Evolutionary conservation across 768 basidiomycete genomes (phyloP).

Genomic region (Russula olivacea): DNA sequence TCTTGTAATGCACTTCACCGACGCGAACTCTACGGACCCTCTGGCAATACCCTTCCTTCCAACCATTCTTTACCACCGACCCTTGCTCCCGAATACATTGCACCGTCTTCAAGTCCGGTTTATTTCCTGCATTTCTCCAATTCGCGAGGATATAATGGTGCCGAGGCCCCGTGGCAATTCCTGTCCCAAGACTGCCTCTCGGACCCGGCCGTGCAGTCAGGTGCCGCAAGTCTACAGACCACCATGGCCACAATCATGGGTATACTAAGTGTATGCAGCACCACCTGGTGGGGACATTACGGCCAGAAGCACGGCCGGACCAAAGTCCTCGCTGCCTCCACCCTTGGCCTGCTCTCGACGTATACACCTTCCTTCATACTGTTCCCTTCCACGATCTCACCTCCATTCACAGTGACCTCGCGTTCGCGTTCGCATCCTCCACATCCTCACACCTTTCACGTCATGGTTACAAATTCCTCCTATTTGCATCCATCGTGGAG

Average conservation of each 20-base stretch:
- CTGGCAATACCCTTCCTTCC: constrained; percentile 7
- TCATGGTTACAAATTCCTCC: constrained; percentile 67
- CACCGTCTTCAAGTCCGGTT: not conserved
- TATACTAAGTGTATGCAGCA: constrained; percentile 70
- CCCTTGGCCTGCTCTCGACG: constrained; percentile 70
- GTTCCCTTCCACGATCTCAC: not conserved
- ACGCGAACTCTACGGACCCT: constrained; percentile 37
- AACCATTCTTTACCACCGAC: constrained; percentile 3
- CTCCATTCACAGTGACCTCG: constrained; percentile 52
- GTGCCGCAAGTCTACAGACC: constrained; percentile 69
- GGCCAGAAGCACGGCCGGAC: constrained; percentile 76
- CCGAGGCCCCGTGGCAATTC: constrained; percentile 37
- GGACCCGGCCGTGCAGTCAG: constrained; percentile 56
- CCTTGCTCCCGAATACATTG: not conserved
- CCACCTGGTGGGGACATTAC: constrained; percentile 81
- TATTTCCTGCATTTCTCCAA: constrained; percentile 20
- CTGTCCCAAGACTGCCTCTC: constrained; percentile 38
- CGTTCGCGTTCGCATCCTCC: constrained; percentile 73
- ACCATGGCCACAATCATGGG: constrained; percentile 75
- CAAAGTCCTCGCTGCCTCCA: constrained; percentile 58
- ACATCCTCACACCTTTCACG: constrained; percentile 50
- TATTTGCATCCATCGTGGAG: constrained; percentile 74
- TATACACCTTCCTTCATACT: constrained; percentile 42
- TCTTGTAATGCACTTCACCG: constrained; percentile 57
- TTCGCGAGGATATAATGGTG: constrained; percentile 28